Base-by-base conservation (phyloP, 116 monocot genomes). In the Trichopus zeylanicus region DNA sequence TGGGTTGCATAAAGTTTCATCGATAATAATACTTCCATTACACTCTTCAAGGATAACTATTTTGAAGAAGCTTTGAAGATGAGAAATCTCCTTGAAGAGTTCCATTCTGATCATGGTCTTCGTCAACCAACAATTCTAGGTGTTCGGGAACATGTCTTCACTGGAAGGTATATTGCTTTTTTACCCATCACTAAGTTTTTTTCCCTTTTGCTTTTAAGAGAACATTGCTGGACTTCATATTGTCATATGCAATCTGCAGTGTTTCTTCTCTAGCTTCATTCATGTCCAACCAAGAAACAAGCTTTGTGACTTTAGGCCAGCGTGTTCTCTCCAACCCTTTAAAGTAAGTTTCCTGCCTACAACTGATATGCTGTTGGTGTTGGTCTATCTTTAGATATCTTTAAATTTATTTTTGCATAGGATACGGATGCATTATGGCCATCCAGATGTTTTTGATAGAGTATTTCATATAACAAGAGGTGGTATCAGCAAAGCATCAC, bases 391-490 rank as follows among this genome's bases (percentile, higher is more conserved):
- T n/a, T 42, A 18, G 6, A 16, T 10, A 49, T 49, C 5, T 27
- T 5, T 54, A 5, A 26, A 27, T 61, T 4, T 67, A 4, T 37
- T 47, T 55, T 13, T 61, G 21, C 52, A 52, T 32, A 99, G 99
- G 78, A 88, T 92, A 3, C 82, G 92, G 25, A 88, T 92, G 88
- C 99, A 99, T 56, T 99, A 99, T 81, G 99, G 99, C 1, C 92
- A 99, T 77, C 92, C 92, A 64, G 92, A 99, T 83, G 99, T 99
- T 64, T 99, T 99, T 76, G 92, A 92, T 65, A 88, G 99, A 74
- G 42, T 99, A 54, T 99, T 99, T 67, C 99, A 99, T 59, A 80
- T 99, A 68, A 92, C 98, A 59, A 82, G 91, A 69, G 99, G 99
- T 64, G 99, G 92, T 56, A 83, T 99, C 29, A 99, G 99, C 74